Percentiles rank a stretch among this genome's conserved stretches.
Conservation (phyloP, 352 stramenopile species). For the Phytophthora hibernalis region DNA sequence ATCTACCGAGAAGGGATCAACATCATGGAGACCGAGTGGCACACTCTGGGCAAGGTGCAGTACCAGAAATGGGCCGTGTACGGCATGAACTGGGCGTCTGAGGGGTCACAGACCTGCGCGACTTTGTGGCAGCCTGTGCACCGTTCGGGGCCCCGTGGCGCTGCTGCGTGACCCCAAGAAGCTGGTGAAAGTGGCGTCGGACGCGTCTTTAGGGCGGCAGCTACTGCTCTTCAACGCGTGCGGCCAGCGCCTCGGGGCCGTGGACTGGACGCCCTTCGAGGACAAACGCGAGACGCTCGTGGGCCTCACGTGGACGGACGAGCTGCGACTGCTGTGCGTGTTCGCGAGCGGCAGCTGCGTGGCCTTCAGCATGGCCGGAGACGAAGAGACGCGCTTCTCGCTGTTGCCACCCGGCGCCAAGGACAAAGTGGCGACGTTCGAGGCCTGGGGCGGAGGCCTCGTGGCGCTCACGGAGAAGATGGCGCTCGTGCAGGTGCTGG, state of each 20-base stretch:
- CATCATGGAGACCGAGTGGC: slow-evolving; percentile 86
- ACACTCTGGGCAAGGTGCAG: slow-evolving; percentile 86
- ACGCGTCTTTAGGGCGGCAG: slow-evolving; percentile 54
- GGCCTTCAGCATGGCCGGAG: slow-evolving; percentile 73
- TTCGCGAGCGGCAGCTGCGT: slow-evolving; percentile 80
- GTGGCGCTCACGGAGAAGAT: slow-evolving; percentile 86
- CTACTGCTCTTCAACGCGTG: slow-evolving; percentile 84
- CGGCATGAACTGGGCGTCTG: slow-evolving; percentile 62
- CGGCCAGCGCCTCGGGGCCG: slow-evolving; percentile 60
- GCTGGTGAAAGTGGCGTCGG: slow-evolving; percentile 69
- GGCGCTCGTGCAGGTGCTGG: slow-evolving; percentile 80
- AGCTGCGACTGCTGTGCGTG: slow-evolving; percentile 81
- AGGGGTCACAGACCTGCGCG: slow-evolving; percentile 67
- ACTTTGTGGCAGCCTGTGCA: slow-evolving; percentile 65
- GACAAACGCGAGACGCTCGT: slow-evolving; percentile 75
- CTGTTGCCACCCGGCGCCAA: slow-evolving; percentile 69
- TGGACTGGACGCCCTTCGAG: slow-evolving; percentile 76
- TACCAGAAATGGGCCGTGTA: slow-evolving; percentile 88
- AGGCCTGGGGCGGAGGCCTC: slow-evolving; percentile 77
- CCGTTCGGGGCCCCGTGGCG: slow-evolving; percentile 78
- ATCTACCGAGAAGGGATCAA: background rate
- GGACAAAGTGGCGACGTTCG: slow-evolving; percentile 82
- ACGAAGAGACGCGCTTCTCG: slow-evolving; percentile 76
- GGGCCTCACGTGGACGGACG: slow-evolving; percentile 83
- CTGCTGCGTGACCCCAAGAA: slow-evolving; percentile 82